Conservation (phyloP, 2,329 filamentous ascomycete species). For the Aureobasidium melanogenum region DNA sequence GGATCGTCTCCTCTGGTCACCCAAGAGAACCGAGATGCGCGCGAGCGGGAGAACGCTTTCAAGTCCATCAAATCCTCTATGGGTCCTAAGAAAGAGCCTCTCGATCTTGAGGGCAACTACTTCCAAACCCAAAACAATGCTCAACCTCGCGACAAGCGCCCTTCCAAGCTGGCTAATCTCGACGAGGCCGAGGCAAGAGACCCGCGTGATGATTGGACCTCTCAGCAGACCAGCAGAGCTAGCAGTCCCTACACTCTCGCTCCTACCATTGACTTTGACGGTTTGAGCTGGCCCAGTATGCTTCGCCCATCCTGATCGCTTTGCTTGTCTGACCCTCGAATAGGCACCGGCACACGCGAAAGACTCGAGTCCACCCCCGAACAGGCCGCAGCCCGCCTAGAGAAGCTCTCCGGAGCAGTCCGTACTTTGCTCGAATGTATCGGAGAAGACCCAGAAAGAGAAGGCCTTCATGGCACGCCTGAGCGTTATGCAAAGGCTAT, state of each 20-base stretch:
- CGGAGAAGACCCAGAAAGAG: conserved; percentile 56
- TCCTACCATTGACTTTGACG: conserved; percentile 46
- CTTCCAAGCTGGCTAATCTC: conserved; percentile 22
- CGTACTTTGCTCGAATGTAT: conserved; percentile 57
- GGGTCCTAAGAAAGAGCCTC: conserved; percentile 35
- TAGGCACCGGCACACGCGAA: conserved; percentile 56
- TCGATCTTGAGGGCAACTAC: conserved; percentile 32
- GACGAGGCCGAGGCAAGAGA: conserved; percentile 45
- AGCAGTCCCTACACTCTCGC: conserved; percentile 42
- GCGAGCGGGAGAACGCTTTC: conserved; percentile 49
- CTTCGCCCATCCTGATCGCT: neutral
- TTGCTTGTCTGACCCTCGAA: conserved; percentile 2
- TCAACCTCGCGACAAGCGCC: conserved; percentile 10
- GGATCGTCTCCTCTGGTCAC: conserved; percentile 42
- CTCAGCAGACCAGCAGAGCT: conserved; percentile 40
- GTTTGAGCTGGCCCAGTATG: conserved; percentile 47
- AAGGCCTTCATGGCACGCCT: conserved; percentile 59
- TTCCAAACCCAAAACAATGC: neutral
- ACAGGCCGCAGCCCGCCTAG: conserved; percentile 47
- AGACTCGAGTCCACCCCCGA: conserved; percentile 50
- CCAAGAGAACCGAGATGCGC: conserved; percentile 37
- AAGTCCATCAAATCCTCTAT: conserved; percentile 52
- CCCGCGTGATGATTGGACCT: conserved; percentile 45
- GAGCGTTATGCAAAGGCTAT: conserved; percentile 90
- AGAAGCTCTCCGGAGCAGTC: conserved; percentile 55